A percentile compares a stretch with the other conserved stretches of the same genome.
These are phyloP conservation scores for Aspergillus diversus DNA, from an alignment of 495 filamentous ascomycete genomes.

Conservation along the genomic window DNA sequence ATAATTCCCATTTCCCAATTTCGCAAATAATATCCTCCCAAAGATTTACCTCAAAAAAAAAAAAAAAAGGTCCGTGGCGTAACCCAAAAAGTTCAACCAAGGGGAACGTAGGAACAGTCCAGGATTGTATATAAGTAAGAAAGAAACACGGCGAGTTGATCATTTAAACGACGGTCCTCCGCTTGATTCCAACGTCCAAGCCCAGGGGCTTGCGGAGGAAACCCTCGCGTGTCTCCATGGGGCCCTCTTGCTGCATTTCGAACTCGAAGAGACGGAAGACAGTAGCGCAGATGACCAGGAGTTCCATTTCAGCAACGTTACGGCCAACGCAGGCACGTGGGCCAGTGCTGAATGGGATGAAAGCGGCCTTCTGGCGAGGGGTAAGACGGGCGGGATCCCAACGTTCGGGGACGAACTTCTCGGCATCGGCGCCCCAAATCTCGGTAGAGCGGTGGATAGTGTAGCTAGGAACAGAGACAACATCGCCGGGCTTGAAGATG, in stretches of 20 bases:
- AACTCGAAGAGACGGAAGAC: slow-evolving; percentile 80
- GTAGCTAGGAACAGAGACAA: slow-evolving; percentile 83
- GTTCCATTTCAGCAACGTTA: slow-evolving; percentile 93
- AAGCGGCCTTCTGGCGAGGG: slow-evolving; percentile 71
- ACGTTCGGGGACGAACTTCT: slow-evolving; percentile 81
- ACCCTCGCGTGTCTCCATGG: slow-evolving; percentile 80
- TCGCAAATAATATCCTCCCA: slow-evolving; percentile 1
- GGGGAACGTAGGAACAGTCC: background rate
- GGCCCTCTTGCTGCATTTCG: slow-evolving; percentile 64
- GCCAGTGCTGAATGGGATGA: slow-evolving; percentile 85
- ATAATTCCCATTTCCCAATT: slow-evolving; percentile 2
- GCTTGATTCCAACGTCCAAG: slow-evolving; percentile 70
- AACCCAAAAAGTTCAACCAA: background rate
- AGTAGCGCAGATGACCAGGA: slow-evolving; percentile 77
- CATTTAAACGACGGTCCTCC: slow-evolving; percentile 11
- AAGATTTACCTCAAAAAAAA: slow-evolving; percentile 5
- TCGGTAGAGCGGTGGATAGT: slow-evolving; percentile 80
- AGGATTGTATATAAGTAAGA: background rate
- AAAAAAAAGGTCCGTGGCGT: background rate
- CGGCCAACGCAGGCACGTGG: slow-evolving; percentile 81
- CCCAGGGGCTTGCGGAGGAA: slow-evolving; percentile 88
- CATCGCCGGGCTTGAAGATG: slow-evolving; percentile 73
- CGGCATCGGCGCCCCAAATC: slow-evolving; percentile 81
- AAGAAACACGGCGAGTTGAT: background rate
- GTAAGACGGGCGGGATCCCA: slow-evolving; percentile 64